These are phyloP conservation scores for Pyrenochaeta sp. DNA, from an alignment of 2,329 filamentous ascomycete genomes.

Conservation along the genomic window DNA sequence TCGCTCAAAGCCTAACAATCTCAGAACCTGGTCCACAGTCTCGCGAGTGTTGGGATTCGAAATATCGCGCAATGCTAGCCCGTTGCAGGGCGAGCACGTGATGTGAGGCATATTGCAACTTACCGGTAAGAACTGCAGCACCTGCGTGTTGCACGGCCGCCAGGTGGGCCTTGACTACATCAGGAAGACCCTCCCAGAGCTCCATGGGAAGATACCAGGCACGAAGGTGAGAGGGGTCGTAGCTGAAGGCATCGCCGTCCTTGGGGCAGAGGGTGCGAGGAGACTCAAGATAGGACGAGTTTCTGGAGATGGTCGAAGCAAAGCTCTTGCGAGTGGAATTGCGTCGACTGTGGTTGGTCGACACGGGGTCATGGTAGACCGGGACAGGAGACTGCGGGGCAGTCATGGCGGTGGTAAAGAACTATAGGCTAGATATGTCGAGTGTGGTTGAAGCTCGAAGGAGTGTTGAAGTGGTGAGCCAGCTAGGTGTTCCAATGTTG, in stretches of 20 bases:
- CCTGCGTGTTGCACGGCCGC: slow-evolving; percentile 52
- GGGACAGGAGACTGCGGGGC: slow-evolving; percentile 24
- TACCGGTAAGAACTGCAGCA: slow-evolving; percentile 55
- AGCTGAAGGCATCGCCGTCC: slow-evolving; percentile 49
- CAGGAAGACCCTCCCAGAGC: slow-evolving; percentile 48
- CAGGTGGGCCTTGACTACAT: slow-evolving; percentile 40
- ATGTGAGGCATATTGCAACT: slow-evolving; percentile 18
- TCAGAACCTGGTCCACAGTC: no score
- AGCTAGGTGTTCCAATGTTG: slow-evolving; percentile 6
- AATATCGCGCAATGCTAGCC: slow-evolving; percentile 13
- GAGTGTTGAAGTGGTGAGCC: slow-evolving; percentile 11
- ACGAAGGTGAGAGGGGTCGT: slow-evolving; percentile 45
- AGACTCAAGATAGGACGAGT: slow-evolving; percentile 32
- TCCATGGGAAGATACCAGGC: slow-evolving; percentile 49
- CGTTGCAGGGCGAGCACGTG: slow-evolving; percentile 4
- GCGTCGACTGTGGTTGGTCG: slow-evolving; percentile 28
- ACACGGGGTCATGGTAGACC: slow-evolving; percentile 29
- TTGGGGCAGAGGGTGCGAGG: slow-evolving; percentile 41
- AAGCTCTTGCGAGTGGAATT: slow-evolving; percentile 39
- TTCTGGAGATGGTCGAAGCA: slow-evolving; percentile 26
- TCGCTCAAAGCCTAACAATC: slow-evolving; percentile 37
- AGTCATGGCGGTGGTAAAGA: slow-evolving; percentile 26
- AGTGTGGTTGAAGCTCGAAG: slow-evolving; percentile 7
- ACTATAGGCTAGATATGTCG: slow-evolving; percentile 2
- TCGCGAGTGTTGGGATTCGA: no score